These are phyloP conservation scores for Penicillium frequentans DNA, from an alignment of 2,329 filamentous ascomycete species.

Conservation along the genomic window DNA sequence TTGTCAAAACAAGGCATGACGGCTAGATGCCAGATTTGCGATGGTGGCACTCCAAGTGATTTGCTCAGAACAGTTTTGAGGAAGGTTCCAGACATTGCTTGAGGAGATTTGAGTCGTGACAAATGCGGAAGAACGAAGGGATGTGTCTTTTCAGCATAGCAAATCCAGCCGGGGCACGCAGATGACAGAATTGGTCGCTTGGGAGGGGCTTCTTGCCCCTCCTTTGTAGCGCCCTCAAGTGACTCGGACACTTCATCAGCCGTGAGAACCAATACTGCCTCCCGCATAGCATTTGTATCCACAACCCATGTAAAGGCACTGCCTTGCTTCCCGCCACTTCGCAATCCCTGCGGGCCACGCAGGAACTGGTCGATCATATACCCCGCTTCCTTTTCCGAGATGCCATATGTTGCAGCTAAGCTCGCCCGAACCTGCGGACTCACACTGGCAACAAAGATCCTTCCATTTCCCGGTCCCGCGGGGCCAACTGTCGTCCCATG, in stretches of 20 bases:
- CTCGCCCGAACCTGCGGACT: conserved; percentile 89
- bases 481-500: conserved; percentile 46
- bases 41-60: conserved; percentile 68
- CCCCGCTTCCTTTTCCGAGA: conserved; percentile 72
- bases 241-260: conserved; percentile 66
- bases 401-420: conserved; percentile 77
- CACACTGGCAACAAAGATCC: conserved; percentile 86
- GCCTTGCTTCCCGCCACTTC: conserved; percentile 66
- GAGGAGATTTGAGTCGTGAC: conserved; percentile 88
- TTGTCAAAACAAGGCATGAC: conserved; percentile 99
- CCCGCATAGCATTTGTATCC: conserved; percentile 81
- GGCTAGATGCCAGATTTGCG: conserved; percentile 88
- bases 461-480: conserved; percentile 50
- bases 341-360: conserved; percentile 67
- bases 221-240: conserved; percentile 16
- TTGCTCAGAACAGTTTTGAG: conserved; percentile 82
- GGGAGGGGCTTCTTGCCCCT: conserved; percentile 26
- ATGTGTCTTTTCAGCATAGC: conserved; percentile 97
- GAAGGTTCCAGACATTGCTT: conserved; percentile 85
- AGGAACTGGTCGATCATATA: conserved; percentile 82
- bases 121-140: conserved; percentile 89
- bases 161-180: conserved; percentile 96
- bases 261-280: conserved; percentile 78
- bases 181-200: conserved; percentile 66
- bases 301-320: conserved; percentile 87